Base-by-base conservation (phyloP, 2,329 filamentous ascomycete genomes). In the Aspergillus pseudoviridinutans region DNA sequence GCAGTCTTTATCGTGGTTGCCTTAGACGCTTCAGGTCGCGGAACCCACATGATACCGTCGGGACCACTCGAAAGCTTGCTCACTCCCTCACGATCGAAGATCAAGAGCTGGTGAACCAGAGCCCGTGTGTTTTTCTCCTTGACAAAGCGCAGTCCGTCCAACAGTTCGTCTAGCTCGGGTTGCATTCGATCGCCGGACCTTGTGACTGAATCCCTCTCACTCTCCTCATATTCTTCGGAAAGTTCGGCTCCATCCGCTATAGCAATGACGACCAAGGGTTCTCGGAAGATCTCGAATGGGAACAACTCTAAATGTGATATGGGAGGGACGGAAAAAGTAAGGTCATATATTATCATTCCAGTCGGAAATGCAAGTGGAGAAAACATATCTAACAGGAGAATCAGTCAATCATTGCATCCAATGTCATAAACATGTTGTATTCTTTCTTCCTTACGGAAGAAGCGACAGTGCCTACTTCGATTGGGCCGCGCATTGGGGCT, bases 241-340 rank as follows among this genome's bases (percentile, higher is more conserved):
- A 90, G 80, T 73, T 95, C 91, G 44, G 79, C 76, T 50, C 90
- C 91, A 74, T 97, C 93, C 17, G 91, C 90, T 58, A 97, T 81
- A 3, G 91, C 93, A 61, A 99, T 84, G 27, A 97, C 82, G 53
- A 89, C 85, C 54, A 97, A 80, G 8, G 91, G 89, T 72, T 96
- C 91, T 66, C 92, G 85, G 73, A 91, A 96, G 47, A 93, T 80
- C 72, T 99, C 94, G 78, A 97, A 97, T 1, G 94, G 92, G 41
- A 89, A 89, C 44, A 96, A 78, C 22, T 90, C 84, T 47, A 91
- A 80, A 70, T 96, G 91, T 32, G 90, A 91, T 32, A 87, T 82
- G n/a, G 90, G 87, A 25, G 91, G 89, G 55, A 89, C 80, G 68
- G 91, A 88, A 59, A 90, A 91, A 57, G 89, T 87, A 61, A 97